Conservation (phyloP, 176 grass and related monocot species). For the Eremochloa ophiuroides region DNA sequence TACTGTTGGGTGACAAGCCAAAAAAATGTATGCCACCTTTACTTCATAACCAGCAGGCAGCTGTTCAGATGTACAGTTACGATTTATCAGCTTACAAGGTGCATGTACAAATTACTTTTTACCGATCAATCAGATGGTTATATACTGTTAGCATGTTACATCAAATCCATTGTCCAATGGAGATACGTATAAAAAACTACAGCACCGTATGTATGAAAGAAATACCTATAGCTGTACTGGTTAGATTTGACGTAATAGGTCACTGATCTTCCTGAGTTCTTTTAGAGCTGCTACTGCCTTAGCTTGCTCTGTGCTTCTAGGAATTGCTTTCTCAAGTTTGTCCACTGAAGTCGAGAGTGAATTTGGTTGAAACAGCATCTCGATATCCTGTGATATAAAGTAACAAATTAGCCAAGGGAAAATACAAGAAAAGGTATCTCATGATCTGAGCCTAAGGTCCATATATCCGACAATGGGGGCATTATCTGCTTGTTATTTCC, state of each 20-base stretch:
- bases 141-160: neutral
- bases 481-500: neutral
- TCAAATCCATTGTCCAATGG: neutral
- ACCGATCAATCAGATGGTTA: constrained; percentile 6
- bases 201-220: neutral
- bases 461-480: neutral
- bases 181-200: neutral
- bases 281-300: constrained; percentile 46
- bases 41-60: constrained; percentile 10
- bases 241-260: constrained; percentile 57
- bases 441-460: neutral
- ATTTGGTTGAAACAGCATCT: constrained; percentile 46
- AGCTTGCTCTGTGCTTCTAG: constrained; percentile 38
- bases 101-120: constrained; percentile 34
- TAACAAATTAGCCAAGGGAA: constrained; percentile 22
- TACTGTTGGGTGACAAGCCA: neutral
- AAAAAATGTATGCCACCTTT: neutral
- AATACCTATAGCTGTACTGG: neutral
- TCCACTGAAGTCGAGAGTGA: constrained; percentile 24
- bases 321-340: constrained; percentile 16
- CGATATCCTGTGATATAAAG: constrained; percentile 53
- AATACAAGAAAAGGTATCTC: neutral
- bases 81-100: constrained; percentile 24
- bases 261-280: constrained; percentile 71
- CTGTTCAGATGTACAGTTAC: neutral